A percentile compares a stretch with the other conserved stretches of the same genome.
phyloP scores from a whole-genome alignment of 139 green algal genomes.

The Picochlorum sp. region DNA sequence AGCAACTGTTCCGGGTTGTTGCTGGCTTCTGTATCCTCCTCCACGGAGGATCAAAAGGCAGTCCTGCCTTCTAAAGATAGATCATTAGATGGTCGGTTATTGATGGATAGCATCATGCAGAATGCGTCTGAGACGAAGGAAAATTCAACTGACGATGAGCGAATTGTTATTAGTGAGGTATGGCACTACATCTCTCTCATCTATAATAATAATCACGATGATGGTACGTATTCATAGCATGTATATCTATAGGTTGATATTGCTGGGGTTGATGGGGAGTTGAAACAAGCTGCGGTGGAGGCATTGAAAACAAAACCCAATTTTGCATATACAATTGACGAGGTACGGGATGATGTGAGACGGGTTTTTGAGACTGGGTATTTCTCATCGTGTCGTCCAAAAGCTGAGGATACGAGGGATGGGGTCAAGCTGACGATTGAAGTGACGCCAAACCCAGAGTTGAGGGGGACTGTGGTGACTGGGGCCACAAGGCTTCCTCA shows the following conservation, averaged over 20 bases:
- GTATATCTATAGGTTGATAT: conserved; percentile 37
- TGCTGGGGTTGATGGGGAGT: conserved; percentile 57
- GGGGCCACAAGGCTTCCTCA: conserved; percentile 76
- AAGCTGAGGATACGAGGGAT: conserved; percentile 87
- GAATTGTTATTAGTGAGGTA: conserved; percentile 61
- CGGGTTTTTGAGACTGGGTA: conserved; percentile 85
- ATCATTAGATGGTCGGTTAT: not conserved
- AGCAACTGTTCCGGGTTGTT: not conserved
- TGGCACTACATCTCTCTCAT: too few species aligned
- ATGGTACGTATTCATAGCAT: not conserved
- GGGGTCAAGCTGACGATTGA: conserved; percentile 82
- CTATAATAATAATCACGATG: not conserved
- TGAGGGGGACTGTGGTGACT: conserved; percentile 58
- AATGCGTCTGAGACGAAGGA: not conserved
- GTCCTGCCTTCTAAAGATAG: not conserved
- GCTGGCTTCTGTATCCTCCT: not conserved
- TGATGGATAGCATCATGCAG: not conserved
- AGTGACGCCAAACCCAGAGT: conserved; percentile 65
- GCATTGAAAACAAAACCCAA: conserved; percentile 77
- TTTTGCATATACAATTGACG: conserved; percentile 80
- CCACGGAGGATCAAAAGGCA: not conserved
- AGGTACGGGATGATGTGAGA: conserved; percentile 61
- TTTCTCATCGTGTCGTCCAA: conserved; percentile 61
- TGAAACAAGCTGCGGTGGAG: conserved; percentile 49
- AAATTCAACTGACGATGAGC: conserved; percentile 21